Evolutionary conservation across 371 early-diverging fungal genomes (phyloP), one percentile per base, ranked within the genome.

Genomic region (Mucor ambiguus): DNA sequence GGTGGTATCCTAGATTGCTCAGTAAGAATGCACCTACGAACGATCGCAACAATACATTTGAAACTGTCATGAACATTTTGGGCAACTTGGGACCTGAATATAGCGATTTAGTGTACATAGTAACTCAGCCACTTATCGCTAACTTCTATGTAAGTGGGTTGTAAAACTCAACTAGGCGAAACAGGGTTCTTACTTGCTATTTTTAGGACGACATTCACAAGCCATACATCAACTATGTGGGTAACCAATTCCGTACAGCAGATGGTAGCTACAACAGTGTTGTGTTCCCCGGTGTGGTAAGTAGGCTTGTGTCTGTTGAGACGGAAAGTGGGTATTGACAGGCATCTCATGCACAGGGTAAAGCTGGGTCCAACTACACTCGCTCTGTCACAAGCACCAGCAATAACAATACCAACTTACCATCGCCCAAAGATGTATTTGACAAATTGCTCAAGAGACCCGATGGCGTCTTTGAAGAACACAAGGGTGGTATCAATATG

Each of bases 231-330:
- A 79, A 79, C 52, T 74, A 70, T 58, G 76, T 79, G 18, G 82
- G 81, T 0, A 28, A 80, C 22, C 58, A 72, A n/a, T 84, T 71
- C 55, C 85, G 82, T 54, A 63, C 70, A 22, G 82, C 82, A 3
- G 86, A 86, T 76, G 86, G 86, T 24, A 77, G 81, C 62, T 33
- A 69, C 11, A 83, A 86, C 72, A 77, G 75, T 59, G 44, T 75
- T 12, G 46, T 74, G 5, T 73, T 65, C n/a, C 82, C 83, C 9
- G 66, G 74, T 18, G 66, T 75, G 20, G 86, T 77, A 78, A 75
- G 75, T 38, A 9, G 16, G 8, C 44, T 44, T 29, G 12, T 18
- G 22, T n/a, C 4, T 8, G 28, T 8, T 4, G 32, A 38, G 28
- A 35, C 7, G 3, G n/a, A 30, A 16, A 54, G n/a, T 11, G 4